phyloP scores from a whole-genome alignment of 2,329 filamentous ascomycete species.

The Grosmannia huntii region DNA sequence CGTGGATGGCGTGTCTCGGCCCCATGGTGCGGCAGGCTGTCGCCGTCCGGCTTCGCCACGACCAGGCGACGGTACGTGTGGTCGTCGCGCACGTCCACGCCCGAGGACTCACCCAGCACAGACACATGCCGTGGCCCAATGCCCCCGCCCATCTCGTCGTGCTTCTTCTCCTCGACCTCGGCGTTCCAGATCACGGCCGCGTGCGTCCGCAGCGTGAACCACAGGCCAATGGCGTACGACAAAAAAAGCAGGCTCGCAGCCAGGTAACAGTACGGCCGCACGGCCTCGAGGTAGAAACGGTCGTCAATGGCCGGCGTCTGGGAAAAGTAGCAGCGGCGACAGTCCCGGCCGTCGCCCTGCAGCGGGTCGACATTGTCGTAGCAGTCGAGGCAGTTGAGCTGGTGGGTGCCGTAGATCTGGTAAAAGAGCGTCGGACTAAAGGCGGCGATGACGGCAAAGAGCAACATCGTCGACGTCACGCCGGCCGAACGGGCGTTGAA shows the following conservation, averaged over 20 bases:
- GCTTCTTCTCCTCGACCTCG: slow-evolving; percentile 65
- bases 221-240: slow-evolving; percentile 84
- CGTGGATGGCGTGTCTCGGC: slow-evolving; percentile 51
- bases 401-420: slow-evolving; percentile 95
- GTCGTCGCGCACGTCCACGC: slow-evolving; percentile 68
- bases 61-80: slow-evolving; percentile 88
- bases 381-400: slow-evolving; percentile 70
- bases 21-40: slow-evolving; percentile 55
- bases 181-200: slow-evolving; percentile 94
- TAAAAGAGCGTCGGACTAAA: slow-evolving; percentile 97
- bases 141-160: too few relatives aligned
- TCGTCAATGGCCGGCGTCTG: slow-evolving; percentile 76
- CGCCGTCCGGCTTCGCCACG: slow-evolving; percentile 39
- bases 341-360: slow-evolving; percentile 46
- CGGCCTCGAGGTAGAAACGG: slow-evolving; percentile 78
- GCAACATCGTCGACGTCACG: slow-evolving; percentile 93
- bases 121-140: too few relatives aligned
- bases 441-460: slow-evolving; percentile 90
- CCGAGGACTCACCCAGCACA: slow-evolving; percentile 29
- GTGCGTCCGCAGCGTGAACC: slow-evolving; percentile 92
- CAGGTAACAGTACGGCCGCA: slow-evolving; percentile 87
- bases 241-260: slow-evolving; percentile 76
- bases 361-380: slow-evolving; percentile 31
- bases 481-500: slow-evolving; percentile 96
- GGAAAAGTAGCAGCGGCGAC: slow-evolving; percentile 85